Base-by-base conservation (phyloP, 495 filamentous ascomycete species). In the Podospora tetraspora region DNA sequence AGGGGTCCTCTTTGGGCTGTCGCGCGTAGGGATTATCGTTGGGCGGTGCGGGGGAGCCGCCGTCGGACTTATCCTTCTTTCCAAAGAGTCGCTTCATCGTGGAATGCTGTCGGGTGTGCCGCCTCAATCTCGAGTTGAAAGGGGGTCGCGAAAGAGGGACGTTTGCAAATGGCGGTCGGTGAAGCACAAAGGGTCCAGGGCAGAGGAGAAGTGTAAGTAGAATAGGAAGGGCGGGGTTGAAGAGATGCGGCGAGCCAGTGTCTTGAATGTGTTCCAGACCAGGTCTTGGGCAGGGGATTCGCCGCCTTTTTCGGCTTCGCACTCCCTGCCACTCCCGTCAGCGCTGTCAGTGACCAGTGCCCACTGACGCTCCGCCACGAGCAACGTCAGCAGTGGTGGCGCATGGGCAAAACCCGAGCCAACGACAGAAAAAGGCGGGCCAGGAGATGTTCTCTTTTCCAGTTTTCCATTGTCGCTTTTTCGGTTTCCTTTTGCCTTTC, bases 11-110 rank as follows among this genome's bases (percentile, higher is more conserved):
- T 29, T 83, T 81, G 24, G 83, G 81, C 16, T 84, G 82, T 75
- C 90, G 85, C 59, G 89, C 90, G 73, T 93, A 92, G 29, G 90
- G 91, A 72, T 92, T 89, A n/a, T 80, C 82, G n/a, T 72, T 66
- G 32, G 63, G 68, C 19, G 80, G 70, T 27, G 86, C 78, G 2
- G 80, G 78, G 34, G 86, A 84, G 56, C 86, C 83, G 72, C 85
- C 83, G 76, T 85, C 88, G 52, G 63, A 65, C 83, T 90, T 91
- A 67, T 83, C 84, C 62, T 89, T 91, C 80, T 89, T 92, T 71
- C 90, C 86, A 74, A 91, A 85, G 68, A 91, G 84, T 68, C 84
- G 86, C 76, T 83, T 84, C 90, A 92, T 92, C 59, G 69, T 81
- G 79, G 63, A 61, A 29, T 12, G 43, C 57, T 70, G 62, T 25